Conservation (phyloP, 1,284 basidiomycete genomes). For the Cutaneotrichosporon spelunceum region DNA sequence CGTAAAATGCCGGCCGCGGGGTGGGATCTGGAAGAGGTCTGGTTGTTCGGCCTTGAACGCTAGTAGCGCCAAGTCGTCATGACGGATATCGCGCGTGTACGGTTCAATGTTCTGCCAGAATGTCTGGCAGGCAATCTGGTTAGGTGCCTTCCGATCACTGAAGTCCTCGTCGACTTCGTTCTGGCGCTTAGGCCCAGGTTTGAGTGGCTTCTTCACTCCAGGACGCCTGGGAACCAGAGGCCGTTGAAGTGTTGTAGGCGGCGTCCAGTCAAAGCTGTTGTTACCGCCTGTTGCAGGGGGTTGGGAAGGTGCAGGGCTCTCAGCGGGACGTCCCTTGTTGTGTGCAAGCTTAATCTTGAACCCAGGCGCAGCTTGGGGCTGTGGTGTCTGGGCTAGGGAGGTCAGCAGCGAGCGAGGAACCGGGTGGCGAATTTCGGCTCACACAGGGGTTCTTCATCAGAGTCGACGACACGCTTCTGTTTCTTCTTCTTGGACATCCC, state of each 20-base stretch:
- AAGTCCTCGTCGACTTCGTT: constrained; percentile 81
- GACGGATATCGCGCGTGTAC: constrained; percentile 76
- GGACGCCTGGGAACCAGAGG: constrained; percentile 64
- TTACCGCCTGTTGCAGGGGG: constrained; percentile 37
- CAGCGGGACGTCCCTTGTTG: constrained; percentile 32
- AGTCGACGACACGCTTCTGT: constrained; percentile 66
- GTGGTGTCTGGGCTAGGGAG: constrained; percentile 51
- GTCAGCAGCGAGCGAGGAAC: not conserved
- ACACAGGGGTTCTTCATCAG: constrained; percentile 67
- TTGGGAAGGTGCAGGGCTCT: constrained; percentile 51
- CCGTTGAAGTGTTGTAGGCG: constrained; percentile 36
- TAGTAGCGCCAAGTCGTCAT: constrained; percentile 87
- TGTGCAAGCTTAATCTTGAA: constrained; percentile 43
- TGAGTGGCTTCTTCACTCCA: constrained; percentile 63
- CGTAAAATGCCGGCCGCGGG: constrained; percentile 80
- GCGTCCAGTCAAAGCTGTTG: constrained; percentile 43
- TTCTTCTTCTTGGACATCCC: constrained; percentile 75
- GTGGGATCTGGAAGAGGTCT: constrained; percentile 79
- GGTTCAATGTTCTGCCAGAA: constrained; percentile 83
- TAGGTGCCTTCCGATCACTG: constrained; percentile 67
- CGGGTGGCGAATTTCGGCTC: constrained; percentile 45
- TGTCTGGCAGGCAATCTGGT: constrained; percentile 58
- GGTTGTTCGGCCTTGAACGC: constrained; percentile 80
- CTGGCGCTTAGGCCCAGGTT: constrained; percentile 72
- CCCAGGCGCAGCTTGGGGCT: constrained; percentile 34